Conservation (phyloP, 495 filamentous ascomycete genomes). For the Tuber umbilicatum region DNA sequence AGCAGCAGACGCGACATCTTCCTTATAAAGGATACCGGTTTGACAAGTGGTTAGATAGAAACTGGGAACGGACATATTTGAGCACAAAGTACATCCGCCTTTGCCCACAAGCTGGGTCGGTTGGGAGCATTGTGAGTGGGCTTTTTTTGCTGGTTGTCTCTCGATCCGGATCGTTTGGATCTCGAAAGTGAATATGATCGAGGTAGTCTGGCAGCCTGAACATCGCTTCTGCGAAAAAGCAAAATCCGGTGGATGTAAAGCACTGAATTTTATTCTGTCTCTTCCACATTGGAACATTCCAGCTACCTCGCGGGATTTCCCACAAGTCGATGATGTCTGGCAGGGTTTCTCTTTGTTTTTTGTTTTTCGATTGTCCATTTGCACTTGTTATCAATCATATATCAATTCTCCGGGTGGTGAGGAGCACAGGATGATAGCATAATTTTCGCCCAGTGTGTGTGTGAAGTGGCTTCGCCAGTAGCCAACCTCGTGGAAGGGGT, state of each 20-base stretch:
- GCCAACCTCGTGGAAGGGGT: not conserved
- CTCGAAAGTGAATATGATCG: not conserved
- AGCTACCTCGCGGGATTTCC: not conserved
- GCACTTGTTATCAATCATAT: not conserved
- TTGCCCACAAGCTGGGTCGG: not conserved
- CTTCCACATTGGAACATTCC: not conserved
- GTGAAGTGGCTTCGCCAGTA: not conserved
- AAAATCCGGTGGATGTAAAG: not conserved
- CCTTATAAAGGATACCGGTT: not conserved
- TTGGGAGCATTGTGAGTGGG: not conserved
- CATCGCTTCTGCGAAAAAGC: not conserved
- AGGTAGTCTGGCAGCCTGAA: not conserved
- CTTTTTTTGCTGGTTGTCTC: not conserved
- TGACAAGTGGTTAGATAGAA: not conserved
- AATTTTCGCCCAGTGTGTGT: not conserved
- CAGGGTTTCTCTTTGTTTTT: not conserved
- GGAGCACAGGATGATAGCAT: not conserved
- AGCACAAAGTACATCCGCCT: not conserved
- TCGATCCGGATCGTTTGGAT: not conserved
- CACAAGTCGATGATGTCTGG: not conserved
- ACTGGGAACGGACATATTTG: not conserved
- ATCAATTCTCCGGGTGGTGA: not conserved
- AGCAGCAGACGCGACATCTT: not conserved
- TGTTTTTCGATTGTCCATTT: not conserved
- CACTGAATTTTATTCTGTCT: not conserved